Base-by-base conservation (phyloP, 2,329 filamentous ascomycete species). In the Arthrobotrys musiformis region DNA sequence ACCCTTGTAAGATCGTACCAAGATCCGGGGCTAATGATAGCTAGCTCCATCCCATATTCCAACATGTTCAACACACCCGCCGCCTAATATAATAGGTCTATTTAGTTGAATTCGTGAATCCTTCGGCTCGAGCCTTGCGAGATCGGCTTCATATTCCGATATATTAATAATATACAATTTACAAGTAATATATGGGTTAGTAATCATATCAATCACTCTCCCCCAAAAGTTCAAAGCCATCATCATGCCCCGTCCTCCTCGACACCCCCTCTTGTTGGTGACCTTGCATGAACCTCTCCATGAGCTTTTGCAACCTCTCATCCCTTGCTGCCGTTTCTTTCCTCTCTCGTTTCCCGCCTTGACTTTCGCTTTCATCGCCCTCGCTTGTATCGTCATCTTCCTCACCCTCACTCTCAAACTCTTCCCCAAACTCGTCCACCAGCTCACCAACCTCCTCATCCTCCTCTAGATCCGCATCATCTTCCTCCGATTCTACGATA, bases 401-500 rank as follows among this genome's bases (percentile, higher is more conserved):
- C 50, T 81, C 80, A 7, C 81, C 79, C 17, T 81, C 78, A 22
- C 42, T 70, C 3, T 72, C 80, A 46, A 74, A 79, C 1, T 76
- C 79, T 33, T 62, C 81, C 22, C 80, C 79, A 30, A 80, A 81
- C 19, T 81, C 80, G 8, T 81, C 82, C 8, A 82, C 82, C 9
- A 82, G 79, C 24, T 69, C 64, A 8, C 79, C 78, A 13, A 72
- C 77, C 33, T 73, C 81, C 33, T 81, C 79, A 26, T 81, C 81
- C 33, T 78, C 68, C 30, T 79, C 79, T 11, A 79, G 80, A 2
- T 80, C 80, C 5, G 80, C 79, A 28, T 79, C 77, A 26, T 81
- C 80, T 17, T 81, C 82, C 28, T 83, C 82, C 9, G 81, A 81
- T 9, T 82, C 80, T 11, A 58, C 54, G 48, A 81, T 81, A 75